Conservation (phyloP, 192 early-diverging fungal genomes). For the Bifiguratus adelaidae region DNA sequence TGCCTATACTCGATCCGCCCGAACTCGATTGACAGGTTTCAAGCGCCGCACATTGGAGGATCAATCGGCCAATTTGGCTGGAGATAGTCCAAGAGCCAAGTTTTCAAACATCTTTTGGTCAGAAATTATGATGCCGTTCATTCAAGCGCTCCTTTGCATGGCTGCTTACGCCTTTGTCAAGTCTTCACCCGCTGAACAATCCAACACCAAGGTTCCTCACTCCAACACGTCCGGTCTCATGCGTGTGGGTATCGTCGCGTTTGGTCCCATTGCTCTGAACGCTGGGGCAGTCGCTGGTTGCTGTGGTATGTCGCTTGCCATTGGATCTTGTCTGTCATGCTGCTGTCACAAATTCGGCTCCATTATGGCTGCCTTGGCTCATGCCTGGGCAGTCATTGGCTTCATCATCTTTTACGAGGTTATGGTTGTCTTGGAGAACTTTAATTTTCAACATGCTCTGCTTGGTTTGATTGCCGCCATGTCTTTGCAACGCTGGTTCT, state of each 20-base stretch:
- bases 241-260: constrained; percentile 47
- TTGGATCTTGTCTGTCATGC: constrained; percentile 49
- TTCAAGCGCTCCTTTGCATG: constrained; percentile 49
- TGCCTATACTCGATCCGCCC: constrained; percentile 52
- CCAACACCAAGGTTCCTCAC: constrained; percentile 6
- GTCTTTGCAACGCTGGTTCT: constrained; percentile 56
- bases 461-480: constrained; percentile 55
- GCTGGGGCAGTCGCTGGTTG: constrained; percentile 46
- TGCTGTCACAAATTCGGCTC: constrained; percentile 66
- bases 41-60: constrained; percentile 55
- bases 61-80: constrained; percentile 38
- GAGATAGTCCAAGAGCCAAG: constrained; percentile 54
- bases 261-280: constrained; percentile 63
- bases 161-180: constrained; percentile 58
- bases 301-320: constrained; percentile 50
- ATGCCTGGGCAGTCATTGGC: constrained; percentile 48
- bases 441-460: constrained; percentile 48
- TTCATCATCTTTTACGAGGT: constrained; percentile 49
- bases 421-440: constrained; percentile 58
- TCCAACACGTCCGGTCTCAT: constrained; percentile 37
- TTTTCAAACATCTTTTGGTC: constrained; percentile 56
- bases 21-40: constrained; percentile 69
- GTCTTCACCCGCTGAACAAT: constrained; percentile 33
- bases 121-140: constrained; percentile 58
- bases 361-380: constrained; percentile 54